phyloP scores from a whole-genome alignment of 164 flowering plant species.

The Magnolia kwangsiensis region DNA sequence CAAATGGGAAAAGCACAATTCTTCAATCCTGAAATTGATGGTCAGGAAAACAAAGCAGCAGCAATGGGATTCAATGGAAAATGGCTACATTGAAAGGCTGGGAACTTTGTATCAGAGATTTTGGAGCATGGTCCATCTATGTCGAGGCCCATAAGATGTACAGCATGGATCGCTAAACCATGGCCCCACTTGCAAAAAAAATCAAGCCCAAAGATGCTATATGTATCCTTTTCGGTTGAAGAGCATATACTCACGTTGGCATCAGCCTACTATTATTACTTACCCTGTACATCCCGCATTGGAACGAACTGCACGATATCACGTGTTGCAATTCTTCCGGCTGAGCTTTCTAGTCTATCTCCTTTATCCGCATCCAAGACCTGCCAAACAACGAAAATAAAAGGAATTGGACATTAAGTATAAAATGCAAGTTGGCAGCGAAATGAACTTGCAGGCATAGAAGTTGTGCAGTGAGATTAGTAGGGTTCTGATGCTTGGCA shows the following conservation, averaged over 20 bases:
- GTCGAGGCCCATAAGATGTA: neutral
- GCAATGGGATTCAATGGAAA: too few relatives aligned
- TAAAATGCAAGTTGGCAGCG: too few relatives aligned
- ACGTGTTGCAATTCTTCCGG: slow-evolving; percentile 71
- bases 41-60: too few relatives aligned
- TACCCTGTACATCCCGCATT: slow-evolving; percentile 17
- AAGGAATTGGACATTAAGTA: neutral
- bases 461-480: too few relatives aligned
- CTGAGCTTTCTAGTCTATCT: slow-evolving; percentile 58
- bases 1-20: too few relatives aligned
- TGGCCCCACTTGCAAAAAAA: neutral
- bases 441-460: too few relatives aligned
- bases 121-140: neutral
- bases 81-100: too few relatives aligned
- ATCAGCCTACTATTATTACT: neutral
- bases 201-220: too few relatives aligned
- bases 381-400: slow-evolving; percentile 26
- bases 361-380: slow-evolving; percentile 91
- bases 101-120: neutral
- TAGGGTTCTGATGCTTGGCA: too few relatives aligned
- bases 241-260: neutral
- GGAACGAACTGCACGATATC: slow-evolving; percentile 26
- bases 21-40: too few relatives aligned
- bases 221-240: too few relatives aligned
- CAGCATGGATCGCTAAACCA: neutral